Conservation (phyloP, 2,329 filamentous ascomycete genomes). For the Arthrobotrys musiformis region DNA sequence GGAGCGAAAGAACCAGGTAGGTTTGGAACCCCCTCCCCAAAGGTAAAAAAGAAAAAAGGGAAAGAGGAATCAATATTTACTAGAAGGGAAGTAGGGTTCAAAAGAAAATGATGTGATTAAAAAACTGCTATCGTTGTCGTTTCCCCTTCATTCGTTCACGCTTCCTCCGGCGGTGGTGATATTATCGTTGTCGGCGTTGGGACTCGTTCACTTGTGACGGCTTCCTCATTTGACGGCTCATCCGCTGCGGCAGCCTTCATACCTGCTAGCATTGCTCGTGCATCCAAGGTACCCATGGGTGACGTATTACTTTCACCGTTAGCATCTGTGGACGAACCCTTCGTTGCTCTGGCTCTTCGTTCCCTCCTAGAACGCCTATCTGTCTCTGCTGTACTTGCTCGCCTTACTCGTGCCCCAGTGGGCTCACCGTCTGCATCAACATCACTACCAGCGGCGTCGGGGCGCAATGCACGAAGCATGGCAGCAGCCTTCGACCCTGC, state of each 20-base stretch:
- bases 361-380: constrained; percentile 48
- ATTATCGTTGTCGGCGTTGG: constrained; percentile 55
- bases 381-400: constrained; percentile 47
- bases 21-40: background rate
- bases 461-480: constrained; percentile 46
- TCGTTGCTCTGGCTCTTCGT: constrained; percentile 35
- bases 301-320: constrained; percentile 36
- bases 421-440: constrained; percentile 51
- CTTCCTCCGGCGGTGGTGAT: constrained; percentile 55
- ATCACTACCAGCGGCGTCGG: constrained; percentile 29
- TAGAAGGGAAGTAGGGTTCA: constrained; percentile 55
- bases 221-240: constrained; percentile 55
- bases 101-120: constrained; percentile 57
- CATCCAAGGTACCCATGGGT: constrained; percentile 43
- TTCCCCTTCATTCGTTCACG: constrained; percentile 18
- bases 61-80: constrained; percentile 56
- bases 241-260: constrained; percentile 49
- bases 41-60: constrained; percentile 41
- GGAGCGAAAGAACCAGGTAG: constrained; percentile 44
- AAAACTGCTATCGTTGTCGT: constrained; percentile 33
- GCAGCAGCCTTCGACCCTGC: constrained; percentile 41
- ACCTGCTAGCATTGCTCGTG: constrained; percentile 47
- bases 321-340: constrained; percentile 16
- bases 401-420: constrained; percentile 5
- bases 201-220: constrained; percentile 26